Evolutionary conservation across 495 filamentous ascomycete species (phyloP).

Genomic region (Collariella sp.): DNA sequence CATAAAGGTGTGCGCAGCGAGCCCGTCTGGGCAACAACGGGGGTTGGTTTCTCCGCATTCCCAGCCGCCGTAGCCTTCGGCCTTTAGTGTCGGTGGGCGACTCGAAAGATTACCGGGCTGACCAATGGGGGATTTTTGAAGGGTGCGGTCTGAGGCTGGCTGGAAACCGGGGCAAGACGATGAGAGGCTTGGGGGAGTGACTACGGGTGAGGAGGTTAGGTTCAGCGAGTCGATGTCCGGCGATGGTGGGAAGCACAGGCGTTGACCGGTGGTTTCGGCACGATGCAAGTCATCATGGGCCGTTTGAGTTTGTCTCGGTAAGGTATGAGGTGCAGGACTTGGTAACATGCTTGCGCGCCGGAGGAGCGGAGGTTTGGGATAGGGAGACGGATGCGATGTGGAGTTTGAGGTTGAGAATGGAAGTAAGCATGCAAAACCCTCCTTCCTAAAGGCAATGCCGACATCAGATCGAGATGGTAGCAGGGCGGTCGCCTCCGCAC

Average conservation of each 20-base stretch:
- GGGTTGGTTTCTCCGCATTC: background rate
- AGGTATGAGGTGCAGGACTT: background rate
- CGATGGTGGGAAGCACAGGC: conserved; percentile 2
- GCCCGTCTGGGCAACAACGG: background rate
- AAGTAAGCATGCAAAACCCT: too few species aligned
- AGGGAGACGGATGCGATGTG: background rate
- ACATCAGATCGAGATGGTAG: too few species aligned
- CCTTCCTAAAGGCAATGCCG: too few species aligned
- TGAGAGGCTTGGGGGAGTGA: background rate
- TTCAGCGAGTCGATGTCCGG: background rate
- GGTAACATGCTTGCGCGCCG: too few species aligned
- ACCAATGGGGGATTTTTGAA: background rate
- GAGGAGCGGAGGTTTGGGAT: background rate
- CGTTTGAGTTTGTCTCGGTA: background rate
- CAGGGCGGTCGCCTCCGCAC: too few species aligned
- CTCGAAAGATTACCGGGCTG: background rate
- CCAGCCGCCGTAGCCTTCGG: too few species aligned
- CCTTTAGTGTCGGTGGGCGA: too few species aligned
- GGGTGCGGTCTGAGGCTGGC: background rate
- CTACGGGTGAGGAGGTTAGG: background rate
- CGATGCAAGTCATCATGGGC: background rate
- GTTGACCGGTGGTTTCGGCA: conserved; percentile 2
- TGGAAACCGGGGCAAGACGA: background rate
- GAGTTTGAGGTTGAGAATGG: too few species aligned
- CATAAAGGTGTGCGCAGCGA: background rate